Base-by-base conservation (phyloP, 2,329 filamentous ascomycete species). In the Penicillium sp. region DNA sequence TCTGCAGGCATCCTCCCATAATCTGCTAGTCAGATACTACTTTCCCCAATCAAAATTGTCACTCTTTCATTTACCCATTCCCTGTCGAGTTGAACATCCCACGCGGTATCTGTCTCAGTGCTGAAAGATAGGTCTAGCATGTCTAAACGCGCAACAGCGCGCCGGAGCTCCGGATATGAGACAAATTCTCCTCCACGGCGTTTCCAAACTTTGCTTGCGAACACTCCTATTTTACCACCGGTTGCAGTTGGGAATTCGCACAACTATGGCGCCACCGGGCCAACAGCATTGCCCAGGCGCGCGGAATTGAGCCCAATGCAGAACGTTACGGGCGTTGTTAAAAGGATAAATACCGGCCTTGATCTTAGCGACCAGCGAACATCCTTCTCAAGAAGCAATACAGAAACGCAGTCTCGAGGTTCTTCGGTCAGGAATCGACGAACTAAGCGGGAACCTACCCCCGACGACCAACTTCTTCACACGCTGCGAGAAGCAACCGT, bases 201-300 rank as follows among this genome's bases (percentile, higher is more conserved):
- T 50, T 39, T 58, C 45, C 34, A 54, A 50, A 36, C 49, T 52
- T 37, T 55, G 58, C 27, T 60, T 57, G 41, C 48, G 29, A 23
- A 41, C 43, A 30, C 57, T 42, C 64, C 67, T 34, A 55, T 50
- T 45, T 58, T 76, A 27, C 73, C 73, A 6, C 64, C 68, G 43
- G 60, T 75, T 41, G 69, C 72, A 33, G 68, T 68, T 20, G 69
- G 70, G 46, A 68, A 69, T 39, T 74, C 73, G 1, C 75, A 70
- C 49, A 70, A 70, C 12, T 75, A 76, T 63, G 74, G 74, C 23
- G 68, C 71, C 7, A 66, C 64, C 17, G 64, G 66, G 18, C 68
- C 68, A 10, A 65, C 70, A 13, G 59, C 65, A 20, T 58, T 75
- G 17, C 72, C 73, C 8, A 64, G 65, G 39, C 65, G 66, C 56